Evolutionary conservation across 768 basidiomycete species (phyloP), one percentile per base, ranked within the genome.

Genomic region (Trametes gibbosa): DNA sequence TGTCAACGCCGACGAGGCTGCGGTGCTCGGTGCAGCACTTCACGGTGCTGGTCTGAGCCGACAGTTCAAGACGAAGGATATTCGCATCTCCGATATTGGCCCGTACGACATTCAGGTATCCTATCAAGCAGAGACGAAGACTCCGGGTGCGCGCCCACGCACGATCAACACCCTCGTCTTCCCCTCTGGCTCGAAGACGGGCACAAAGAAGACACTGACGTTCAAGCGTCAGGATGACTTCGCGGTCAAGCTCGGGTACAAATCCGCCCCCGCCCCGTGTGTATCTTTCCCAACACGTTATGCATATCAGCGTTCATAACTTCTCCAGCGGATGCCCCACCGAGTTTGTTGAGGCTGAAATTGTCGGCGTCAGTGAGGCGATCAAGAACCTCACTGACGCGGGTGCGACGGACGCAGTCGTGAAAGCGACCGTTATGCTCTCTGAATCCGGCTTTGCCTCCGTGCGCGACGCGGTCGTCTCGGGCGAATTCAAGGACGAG

Each of bases 1-100:
- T 65, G 92, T 99, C 61, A 98, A 99, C 70, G 89, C 96, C 0
- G 97, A 98, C 70, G 97, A 99, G 75, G 92, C 94, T 0, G 91
- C 90, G 24, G 96, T 98, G 19, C 82, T 99, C 43, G 85, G 88
- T 42, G 95, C 96, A 23, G 96, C 91, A 1, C 85, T 97, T 49
- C 86, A 96, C 62, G 97, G 95, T 16, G 96, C 97, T 3, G 80
- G 84, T 23, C 81, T 95, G 25, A 93, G 89, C 64, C 80, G 89
- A 40, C 92, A 92, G 67, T 98, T 97, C 81, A 90, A 90, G 76
- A 97, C 97, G 49, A 99, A 98, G 76, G 86, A 89, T 65, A 89
- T 98, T 71, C 90, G 92, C 61, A 80, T 98, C 29, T 72, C 80
- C 5, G 97, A 98, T 70, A 79, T 90, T 58, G 73, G 74, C 16